Evolutionary conservation across 495 filamentous ascomycete species (phyloP), one percentile per base, ranked within the genome.

Genomic region (Saxophila tyrrhenica): DNA sequence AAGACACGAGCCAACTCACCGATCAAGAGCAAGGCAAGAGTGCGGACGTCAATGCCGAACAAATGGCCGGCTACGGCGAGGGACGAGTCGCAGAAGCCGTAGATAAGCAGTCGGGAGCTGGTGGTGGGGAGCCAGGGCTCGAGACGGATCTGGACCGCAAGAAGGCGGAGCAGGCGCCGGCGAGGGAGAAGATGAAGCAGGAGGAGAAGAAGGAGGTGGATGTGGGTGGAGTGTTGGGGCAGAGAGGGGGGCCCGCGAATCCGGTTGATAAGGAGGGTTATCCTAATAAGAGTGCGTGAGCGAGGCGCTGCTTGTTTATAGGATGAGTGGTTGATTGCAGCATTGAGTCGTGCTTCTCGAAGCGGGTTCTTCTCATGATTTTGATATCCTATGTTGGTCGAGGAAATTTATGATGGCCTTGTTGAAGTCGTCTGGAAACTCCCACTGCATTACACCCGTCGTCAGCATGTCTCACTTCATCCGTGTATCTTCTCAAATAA

Each of bases 121-220:
- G 50, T 17, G 59, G 58, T 15, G 60, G 54, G 16, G 52, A 54
- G 57, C 51, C 38, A 54, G 70, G 53, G n/a, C 45, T 70, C 49
- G 63, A 63, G 58, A 57, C 24, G 15, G 69, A 71, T 62, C 46
- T 72, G 47, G 70, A 71, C 19, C 57, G 69, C 50, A 73, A 73
- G 65, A 73, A 72, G 54, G 69, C 64, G 8, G 70, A 71, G 60
- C 70, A 73, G 46, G 55, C 60, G 22, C 64, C 58, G 21, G 38
- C 41, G 32, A 42, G 70, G 13, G 66, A 69, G 56, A 52, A 42
- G 48, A 56, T 64, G 22, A 47, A 71, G 57, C 47, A 58, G 63
- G 17, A 66, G 56, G 55, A 65, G 52, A n/a, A 53, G 42, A 32
- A 57, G 21, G 46, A 61, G 16, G 52, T 62, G 11, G 66, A 66